Evolutionary conservation across 108 stramenopile species (phyloP), one percentile per base, ranked within the genome.

Genomic region (Cyclotella cryptica): DNA sequence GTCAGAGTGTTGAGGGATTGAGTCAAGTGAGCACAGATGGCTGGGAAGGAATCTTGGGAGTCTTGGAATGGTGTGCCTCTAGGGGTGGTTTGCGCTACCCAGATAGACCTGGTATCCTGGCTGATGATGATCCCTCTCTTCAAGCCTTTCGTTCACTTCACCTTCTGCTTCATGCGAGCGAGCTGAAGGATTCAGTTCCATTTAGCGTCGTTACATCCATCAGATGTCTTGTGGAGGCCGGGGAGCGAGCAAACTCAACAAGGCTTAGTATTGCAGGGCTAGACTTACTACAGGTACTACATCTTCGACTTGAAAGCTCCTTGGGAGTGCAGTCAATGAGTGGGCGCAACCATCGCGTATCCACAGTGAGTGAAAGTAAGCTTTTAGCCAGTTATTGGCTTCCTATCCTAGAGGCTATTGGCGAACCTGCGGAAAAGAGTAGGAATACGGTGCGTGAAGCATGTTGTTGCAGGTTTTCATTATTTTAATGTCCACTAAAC

Each of bases 131-230:
- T 69, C 88, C 92, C 19, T 88, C 92, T 29, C 70, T 92, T 7
- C 92, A 93, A 66, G 86, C 88, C 0, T 95, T 90, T 78, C 82
- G 94, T 58, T 89, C 88, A 10, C 78, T 92, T 64, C 94, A 93
- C 61, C 81, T 89, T 26, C 80, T 95, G 67, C 74, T 95, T 51
- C 85, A 92, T 74, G 72, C 87, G 21, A 76, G 74, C 22, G 94
- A 92, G 64, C 70, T 92, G 22, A 85, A 88, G 45, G 72, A 88
- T 69, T 51, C 57, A 17, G 74, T 93, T 29, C 92, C 91, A 24
- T 72, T 77, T 12, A 72, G 42, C 22, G 57, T 88, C 24, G 85
- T 90, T 46, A 71, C 55, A 35, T 66, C 77, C 28, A 81, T 95
- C 54, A 72, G 82, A 19, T 75, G 76, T 27, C 67, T 95, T 46